Evolutionary conservation across 805 yeast species (phyloP), one percentile per base, ranked within the genome.

Genomic region (Metschnikowia chrysomelidarum): DNA sequence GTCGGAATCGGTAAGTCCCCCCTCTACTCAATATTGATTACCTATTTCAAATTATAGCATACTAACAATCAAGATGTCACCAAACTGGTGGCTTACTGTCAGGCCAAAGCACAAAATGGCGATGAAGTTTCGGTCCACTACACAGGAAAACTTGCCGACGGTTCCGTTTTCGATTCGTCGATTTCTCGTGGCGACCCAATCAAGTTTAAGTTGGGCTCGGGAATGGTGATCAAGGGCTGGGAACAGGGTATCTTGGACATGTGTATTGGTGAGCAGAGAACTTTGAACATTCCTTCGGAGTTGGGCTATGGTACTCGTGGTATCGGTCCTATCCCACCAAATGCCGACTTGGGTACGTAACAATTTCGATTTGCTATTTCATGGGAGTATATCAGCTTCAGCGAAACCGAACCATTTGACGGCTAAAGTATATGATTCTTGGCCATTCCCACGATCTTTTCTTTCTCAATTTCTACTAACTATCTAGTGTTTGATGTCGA

Each of bases 261-360:
- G 94, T 88, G 97, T 62, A 67, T 86, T 57, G 96, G 96, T 29
- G 96, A 88, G 60, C 71, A 80, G 64, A 75, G 96, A 56, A 80
- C 74, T 48, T 68, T 88, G 49, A 75, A 78, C 19, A 86, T 89
- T 54, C 96, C 96, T 30, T 73, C 94, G 5, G 70, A 73, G 20
- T 59, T 87, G 47, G 96, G 76, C 6, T 88, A 88, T 50, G 97
- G 97, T 34, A 60, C 64, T 19, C 57, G 79, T 37, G 94, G 88
- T 32, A 79, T 86, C 34, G 87, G 87, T 24, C 82, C 81, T 30
- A 80, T 75, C 55, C 96, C 96, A 7, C 80, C 86, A 6, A 76
- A 77, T 47, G 79, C 96, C 5, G 84, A 83, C 30, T 68, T 88
- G 54, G 48, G 61, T 58, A 56, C 25, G 60, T 58, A 34, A 39